phyloP scores from a whole-genome alignment of 2,329 filamentous ascomycete species.

The Emergomyces orientalis region DNA sequence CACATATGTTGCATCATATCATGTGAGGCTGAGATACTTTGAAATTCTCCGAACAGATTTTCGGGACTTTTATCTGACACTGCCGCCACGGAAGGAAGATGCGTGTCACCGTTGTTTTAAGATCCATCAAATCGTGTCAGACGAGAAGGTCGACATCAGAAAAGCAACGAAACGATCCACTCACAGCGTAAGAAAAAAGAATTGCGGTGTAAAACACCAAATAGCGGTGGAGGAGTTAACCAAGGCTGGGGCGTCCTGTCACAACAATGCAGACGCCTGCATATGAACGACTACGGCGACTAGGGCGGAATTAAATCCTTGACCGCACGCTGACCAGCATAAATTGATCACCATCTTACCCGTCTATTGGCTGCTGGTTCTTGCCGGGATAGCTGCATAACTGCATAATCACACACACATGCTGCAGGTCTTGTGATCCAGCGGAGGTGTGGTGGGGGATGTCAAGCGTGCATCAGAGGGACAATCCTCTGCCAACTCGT shows the following conservation, averaged over 20 bases:
- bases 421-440: constrained; percentile 3
- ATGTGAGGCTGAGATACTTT: too few species aligned
- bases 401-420: constrained; percentile 7
- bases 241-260: not conserved
- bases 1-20: too few species aligned
- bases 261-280: constrained; percentile 11
- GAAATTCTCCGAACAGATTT: too few species aligned
- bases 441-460: too few species aligned
- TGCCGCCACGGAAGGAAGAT: too few species aligned
- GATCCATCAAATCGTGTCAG: not conserved
- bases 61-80: too few species aligned
- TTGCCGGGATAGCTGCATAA: constrained; percentile 8
- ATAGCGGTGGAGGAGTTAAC: constrained; percentile 10
- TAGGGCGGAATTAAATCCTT: not conserved
- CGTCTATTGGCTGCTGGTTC: constrained; percentile 12
- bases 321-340: too few species aligned
- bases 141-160: not conserved
- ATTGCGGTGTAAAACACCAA: constrained; percentile 11
- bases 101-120: too few species aligned
- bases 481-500: not conserved
- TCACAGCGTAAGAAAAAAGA: not conserved
- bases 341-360: not conserved
- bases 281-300: not conserved
- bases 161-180: constrained; percentile 5
- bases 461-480: not conserved